Evolutionary conservation across 1,139 yeast species (phyloP).

Genomic region (Taphrina pruni): DNA sequence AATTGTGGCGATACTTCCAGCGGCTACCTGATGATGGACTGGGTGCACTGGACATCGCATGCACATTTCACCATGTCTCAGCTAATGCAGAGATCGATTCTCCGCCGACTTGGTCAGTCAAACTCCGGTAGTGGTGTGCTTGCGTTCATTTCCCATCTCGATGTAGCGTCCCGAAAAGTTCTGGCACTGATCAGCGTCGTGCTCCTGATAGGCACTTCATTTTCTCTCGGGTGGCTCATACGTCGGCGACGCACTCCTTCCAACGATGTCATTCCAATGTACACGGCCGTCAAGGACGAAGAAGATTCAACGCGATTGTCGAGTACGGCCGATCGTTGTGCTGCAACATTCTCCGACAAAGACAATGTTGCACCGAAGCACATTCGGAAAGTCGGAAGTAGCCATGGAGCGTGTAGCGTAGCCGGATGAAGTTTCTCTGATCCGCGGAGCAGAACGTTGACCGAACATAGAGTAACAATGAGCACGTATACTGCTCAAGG

Average conservation of each 20-base stretch:
- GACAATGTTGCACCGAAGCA: too few species aligned
- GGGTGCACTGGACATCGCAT: constrained; percentile 16
- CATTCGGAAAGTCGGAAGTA: too few species aligned
- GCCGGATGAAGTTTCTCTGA: background rate
- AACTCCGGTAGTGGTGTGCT: background rate
- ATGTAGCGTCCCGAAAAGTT: background rate
- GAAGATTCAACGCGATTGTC: background rate
- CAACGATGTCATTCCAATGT: background rate
- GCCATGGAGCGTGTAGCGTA: too few species aligned
- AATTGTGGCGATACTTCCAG: constrained; percentile 1
- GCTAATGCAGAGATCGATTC: background rate
- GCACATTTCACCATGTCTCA: constrained; percentile 1
- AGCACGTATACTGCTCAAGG: too few species aligned
- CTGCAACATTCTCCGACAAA: too few species aligned
- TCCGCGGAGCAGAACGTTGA: background rate
- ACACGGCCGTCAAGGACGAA: constrained; percentile 1
- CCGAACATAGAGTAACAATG: too few species aligned
- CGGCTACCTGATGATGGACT: constrained; percentile 23
- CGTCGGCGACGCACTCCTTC: background rate
- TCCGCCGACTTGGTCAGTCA: background rate
- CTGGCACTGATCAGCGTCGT: background rate
- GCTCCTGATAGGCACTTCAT: background rate
- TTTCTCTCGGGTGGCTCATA: background rate
- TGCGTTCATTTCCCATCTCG: background rate
- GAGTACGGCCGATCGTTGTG: too few species aligned